Conservation (phyloP, 2,329 filamentous ascomycete species). For the Phialemonium atrogriseum region DNA sequence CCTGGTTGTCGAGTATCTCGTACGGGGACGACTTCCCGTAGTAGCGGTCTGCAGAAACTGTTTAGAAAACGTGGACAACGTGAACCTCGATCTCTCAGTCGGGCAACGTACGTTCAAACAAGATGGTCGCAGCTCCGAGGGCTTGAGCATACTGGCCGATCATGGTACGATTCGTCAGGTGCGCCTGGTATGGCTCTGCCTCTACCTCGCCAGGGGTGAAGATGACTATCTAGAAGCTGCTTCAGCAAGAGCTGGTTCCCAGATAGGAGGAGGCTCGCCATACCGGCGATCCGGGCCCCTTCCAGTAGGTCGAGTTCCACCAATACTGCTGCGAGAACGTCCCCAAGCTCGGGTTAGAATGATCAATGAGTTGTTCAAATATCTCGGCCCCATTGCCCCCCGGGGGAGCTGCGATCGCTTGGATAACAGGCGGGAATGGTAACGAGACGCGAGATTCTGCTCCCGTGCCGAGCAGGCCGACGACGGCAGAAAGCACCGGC, state of each 20-base stretch:
- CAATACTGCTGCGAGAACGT: slow-evolving; percentile 47
- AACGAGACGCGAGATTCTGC: neutral
- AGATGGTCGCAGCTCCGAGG: slow-evolving; percentile 42
- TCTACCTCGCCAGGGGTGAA: slow-evolving; percentile 45
- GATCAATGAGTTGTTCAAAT: slow-evolving; percentile 46
- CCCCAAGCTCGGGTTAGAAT: slow-evolving; percentile 44
- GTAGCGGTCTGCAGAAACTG: slow-evolving; percentile 37
- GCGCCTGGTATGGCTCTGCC: slow-evolving; percentile 36
- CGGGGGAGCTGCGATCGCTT: neutral
- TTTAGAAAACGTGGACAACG: neutral
- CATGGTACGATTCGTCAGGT: slow-evolving; percentile 39
- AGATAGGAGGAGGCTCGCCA: slow-evolving; percentile 11
- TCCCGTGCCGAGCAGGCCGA: neutral
- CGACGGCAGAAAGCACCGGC: neutral
- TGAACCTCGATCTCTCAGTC: no score
- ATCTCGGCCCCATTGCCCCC: slow-evolving; percentile 2
- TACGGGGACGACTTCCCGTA: slow-evolving; percentile 50
- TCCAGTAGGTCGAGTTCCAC: slow-evolving; percentile 42
- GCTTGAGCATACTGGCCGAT: slow-evolving; percentile 42
- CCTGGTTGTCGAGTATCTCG: slow-evolving; percentile 38
- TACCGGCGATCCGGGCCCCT: slow-evolving; percentile 45
- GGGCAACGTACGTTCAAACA: slow-evolving; percentile 45
- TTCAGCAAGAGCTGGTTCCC: neutral
- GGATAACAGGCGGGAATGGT: neutral
- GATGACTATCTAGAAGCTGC: slow-evolving; percentile 30